Evolutionary conservation across 805 yeast species (phyloP).

Genomic region (Scheffersomyces amazonensis): DNA sequence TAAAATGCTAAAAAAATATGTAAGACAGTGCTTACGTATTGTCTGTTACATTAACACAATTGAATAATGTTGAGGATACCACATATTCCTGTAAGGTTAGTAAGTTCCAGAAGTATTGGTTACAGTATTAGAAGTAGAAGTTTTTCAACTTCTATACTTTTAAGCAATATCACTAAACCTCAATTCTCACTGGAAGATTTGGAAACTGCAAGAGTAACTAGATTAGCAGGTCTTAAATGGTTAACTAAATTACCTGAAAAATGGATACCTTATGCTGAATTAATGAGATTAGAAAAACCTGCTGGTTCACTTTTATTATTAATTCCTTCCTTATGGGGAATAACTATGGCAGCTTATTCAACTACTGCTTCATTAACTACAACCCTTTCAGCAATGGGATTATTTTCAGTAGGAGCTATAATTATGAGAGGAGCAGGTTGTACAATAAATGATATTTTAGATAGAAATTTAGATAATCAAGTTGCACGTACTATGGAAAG

Average conservation of each 20-base stretch:
- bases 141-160: not conserved
- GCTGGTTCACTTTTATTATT: conserved; percentile 87
- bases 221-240: conserved; percentile 44
- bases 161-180: not conserved
- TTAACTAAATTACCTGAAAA: conserved; percentile 64
- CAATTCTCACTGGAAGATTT: conserved; percentile 40
- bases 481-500: conserved; percentile 87
- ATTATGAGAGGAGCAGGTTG: conserved; percentile 99
- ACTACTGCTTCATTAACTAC: conserved; percentile 65
- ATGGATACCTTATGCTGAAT: conserved; percentile 86
- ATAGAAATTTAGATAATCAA: conserved; percentile 75
- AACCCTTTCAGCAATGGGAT: conserved; percentile 57
- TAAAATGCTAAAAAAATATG: too few species aligned
- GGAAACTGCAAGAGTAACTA: conserved; percentile 48
- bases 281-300: conserved; percentile 91
- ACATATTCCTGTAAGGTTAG: not conserved
- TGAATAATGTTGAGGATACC: not conserved
- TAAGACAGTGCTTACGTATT: too few species aligned
- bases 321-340: conserved; percentile 90
- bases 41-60: too few species aligned
- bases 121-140: too few species aligned
- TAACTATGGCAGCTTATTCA: conserved; percentile 81
- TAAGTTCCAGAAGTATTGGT: too few species aligned
- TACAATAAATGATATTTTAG: conserved; percentile 87
- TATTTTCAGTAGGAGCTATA: conserved; percentile 81